Conservation (phyloP, 257 asterid genomes). For the Eustoma russellianum region DNA sequence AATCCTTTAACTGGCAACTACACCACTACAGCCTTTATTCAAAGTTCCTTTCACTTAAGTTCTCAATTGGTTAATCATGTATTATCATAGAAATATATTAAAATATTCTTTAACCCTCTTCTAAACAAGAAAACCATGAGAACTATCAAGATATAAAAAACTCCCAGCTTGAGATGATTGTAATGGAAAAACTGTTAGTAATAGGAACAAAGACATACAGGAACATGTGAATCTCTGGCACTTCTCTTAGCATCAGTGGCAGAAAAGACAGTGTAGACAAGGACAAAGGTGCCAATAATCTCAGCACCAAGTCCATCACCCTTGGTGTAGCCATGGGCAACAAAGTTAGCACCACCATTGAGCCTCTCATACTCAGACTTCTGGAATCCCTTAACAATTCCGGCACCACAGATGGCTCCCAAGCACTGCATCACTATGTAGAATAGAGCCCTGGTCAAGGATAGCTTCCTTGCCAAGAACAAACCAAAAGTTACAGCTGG, state of each 20-base stretch:
- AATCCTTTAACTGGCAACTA: too few relatives aligned
- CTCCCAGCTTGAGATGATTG: too few relatives aligned
- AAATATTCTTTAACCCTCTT: too few relatives aligned
- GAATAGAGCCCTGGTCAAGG: slow-evolving; percentile 49
- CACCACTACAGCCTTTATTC: too few relatives aligned
- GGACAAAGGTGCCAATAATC: slow-evolving; percentile 62
- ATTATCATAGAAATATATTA: too few relatives aligned
- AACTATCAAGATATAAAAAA: too few relatives aligned
- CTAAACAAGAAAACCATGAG: too few relatives aligned
- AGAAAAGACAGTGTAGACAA: slow-evolving; percentile 67
- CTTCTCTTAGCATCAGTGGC: slow-evolving; percentile 78
- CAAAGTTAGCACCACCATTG: slow-evolving; percentile 53
- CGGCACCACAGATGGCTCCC: slow-evolving; percentile 71
- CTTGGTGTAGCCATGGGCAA: slow-evolving; percentile 52
- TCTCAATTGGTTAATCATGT: too few relatives aligned
- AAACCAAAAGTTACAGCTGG: slow-evolving; percentile 65
- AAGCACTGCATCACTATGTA: slow-evolving; percentile 67
- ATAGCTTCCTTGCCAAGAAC: slow-evolving; percentile 59
- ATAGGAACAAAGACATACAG: slow-evolving; percentile 24
- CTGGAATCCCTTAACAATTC: slow-evolving; percentile 62
- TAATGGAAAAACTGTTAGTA: too few relatives aligned
- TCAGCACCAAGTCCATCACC: slow-evolving; percentile 66
- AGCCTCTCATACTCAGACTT: slow-evolving; percentile 30
- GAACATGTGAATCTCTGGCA: slow-evolving; percentile 71
- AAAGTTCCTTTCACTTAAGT: too few relatives aligned